Percentiles rank a stretch among this genome's conserved stretches.
Conservation (phyloP, 2,329 filamentous ascomycete genomes). For the Blastomyces parvus region DNA sequence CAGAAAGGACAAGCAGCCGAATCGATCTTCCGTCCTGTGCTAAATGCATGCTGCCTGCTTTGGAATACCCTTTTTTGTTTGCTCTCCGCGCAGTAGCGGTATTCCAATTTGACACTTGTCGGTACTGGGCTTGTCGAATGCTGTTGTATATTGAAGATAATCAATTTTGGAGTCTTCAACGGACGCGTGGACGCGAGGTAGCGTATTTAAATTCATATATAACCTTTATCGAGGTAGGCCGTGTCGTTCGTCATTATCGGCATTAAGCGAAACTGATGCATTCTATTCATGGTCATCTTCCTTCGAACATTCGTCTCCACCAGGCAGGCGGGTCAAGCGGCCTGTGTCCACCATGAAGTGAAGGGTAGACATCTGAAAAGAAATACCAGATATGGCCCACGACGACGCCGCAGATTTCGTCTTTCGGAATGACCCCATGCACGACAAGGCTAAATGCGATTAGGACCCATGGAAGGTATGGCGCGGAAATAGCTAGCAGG, state of each 20-base stretch:
- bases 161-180: background rate
- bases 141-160: background rate
- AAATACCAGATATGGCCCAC: constrained; percentile 98
- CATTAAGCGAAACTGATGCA: constrained; percentile 32
- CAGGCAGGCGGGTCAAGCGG: constrained; percentile 82
- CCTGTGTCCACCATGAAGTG: constrained; percentile 71
- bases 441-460: constrained; percentile 88
- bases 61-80: background rate
- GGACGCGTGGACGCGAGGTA: background rate
- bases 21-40: background rate
- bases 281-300: constrained; percentile 30
- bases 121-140: background rate
- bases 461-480: constrained; percentile 91
- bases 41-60: background rate
- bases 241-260: constrained; percentile 49
- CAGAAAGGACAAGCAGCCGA: background rate
- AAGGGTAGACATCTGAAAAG: constrained; percentile 92
- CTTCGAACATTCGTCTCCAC: constrained; percentile 79
- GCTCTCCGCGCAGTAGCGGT: background rate
- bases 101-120: background rate
- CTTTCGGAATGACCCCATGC: constrained; percentile 81
- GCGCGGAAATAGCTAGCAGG: constrained; percentile 80
- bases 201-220: background rate
- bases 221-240: constrained; percentile 24
- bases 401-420: constrained; percentile 89